Evolutionary conservation across 192 early-diverging fungal species (phyloP), one percentile per base, ranked within the genome.

Genomic region (Kappamyces sp.): DNA sequence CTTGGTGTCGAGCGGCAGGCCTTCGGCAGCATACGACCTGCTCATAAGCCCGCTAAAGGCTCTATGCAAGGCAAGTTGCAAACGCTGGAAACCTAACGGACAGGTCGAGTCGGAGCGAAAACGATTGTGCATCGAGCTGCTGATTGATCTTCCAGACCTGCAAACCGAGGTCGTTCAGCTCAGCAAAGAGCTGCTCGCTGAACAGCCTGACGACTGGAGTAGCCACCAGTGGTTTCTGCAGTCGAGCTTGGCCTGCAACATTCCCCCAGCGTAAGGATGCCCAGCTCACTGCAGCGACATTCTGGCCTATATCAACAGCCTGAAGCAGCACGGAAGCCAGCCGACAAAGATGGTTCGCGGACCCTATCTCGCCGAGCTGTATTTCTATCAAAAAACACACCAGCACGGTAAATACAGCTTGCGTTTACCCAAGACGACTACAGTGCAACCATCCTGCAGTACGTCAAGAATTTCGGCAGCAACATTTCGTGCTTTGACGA

Each of bases 401-500:
- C 47, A 36, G 3, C 34, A 47, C 58, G n/a, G 43, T 13, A 13
- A 46, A 13, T 0, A 13, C 43, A 46, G 9, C 43, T 33, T 4
- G 50, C 50, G 38, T 39, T 36, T 3, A 43, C 23, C 31, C 59
- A 54, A 31, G 8, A 51, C 13, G 49, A 7, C 13, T n/a, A n/a
- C 33, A 51, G 15, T 1, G 8, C 9, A 51, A 9, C 23, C 31
- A 65, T 87, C 2, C 48, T 77, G 9, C 44, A 67, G 1, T 92
- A 88, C 63, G 71, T 87, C 54, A 59, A 64, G 5, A 72, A 65
- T 2, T 90, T 90, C 59, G 86, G 86, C 23, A 66, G 72, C 13
- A 83, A 79, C 49, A 63, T 74, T 1, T 84, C 82, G 55, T 89
- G 84, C 51, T 89, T 89, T 68, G 88, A 90, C 59, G 90, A 92